Conservation (phyloP, 352 stramenopile species). For the Blastocystis sp. region DNA sequence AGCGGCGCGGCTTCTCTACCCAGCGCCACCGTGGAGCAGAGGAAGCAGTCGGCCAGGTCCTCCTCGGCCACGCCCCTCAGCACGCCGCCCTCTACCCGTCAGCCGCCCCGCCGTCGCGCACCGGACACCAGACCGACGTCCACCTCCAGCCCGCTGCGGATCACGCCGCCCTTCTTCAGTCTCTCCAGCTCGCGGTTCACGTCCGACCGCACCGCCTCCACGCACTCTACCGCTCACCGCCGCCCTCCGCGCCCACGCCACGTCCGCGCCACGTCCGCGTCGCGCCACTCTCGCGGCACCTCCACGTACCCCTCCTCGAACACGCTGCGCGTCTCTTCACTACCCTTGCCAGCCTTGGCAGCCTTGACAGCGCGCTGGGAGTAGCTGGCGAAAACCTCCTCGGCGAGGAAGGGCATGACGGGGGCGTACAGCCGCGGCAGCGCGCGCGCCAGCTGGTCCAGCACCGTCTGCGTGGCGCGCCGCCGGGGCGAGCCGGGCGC, state of each 20-base stretch:
- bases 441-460: not conserved
- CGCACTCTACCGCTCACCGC: not conserved
- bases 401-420: conserved; percentile 36
- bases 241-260: not conserved
- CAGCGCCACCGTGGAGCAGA: conserved; percentile 29
- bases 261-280: not conserved
- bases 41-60: not conserved
- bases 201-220: not conserved
- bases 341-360: too few species aligned
- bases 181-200: conserved; percentile 8
- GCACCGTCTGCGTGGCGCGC: conserved; percentile 21
- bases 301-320: conserved; percentile 21
- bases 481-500: not conserved
- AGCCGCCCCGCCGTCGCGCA: not conserved
- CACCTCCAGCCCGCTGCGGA: not conserved
- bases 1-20: not conserved
- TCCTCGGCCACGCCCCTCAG: not conserved
- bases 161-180: conserved; percentile 20
- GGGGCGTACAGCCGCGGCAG: conserved; percentile 19
- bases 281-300: conserved; percentile 21
- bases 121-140: not conserved
- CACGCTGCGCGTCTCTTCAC: not conserved
- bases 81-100: not conserved
- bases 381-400: conserved; percentile 16
- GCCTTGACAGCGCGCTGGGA: not conserved